phyloP scores from a whole-genome alignment of 495 filamentous ascomycete genomes.

The Penicillium parvum region DNA sequence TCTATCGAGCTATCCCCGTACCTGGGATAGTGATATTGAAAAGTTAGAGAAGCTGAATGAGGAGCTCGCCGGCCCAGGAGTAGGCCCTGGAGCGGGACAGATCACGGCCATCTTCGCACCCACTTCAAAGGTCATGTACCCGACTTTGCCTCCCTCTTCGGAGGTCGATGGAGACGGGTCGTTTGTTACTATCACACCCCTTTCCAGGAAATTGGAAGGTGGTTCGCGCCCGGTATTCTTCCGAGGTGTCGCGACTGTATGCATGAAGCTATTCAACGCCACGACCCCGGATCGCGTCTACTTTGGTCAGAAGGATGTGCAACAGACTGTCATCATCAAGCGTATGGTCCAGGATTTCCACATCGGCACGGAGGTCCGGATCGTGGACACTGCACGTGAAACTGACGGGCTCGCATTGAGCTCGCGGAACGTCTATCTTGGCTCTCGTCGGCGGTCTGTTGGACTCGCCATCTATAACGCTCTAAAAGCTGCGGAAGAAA shows the following conservation, averaged over 20 bases:
- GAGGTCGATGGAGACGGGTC: constrained; percentile 72
- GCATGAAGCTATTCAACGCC: constrained; percentile 96
- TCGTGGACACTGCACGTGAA: constrained; percentile 74
- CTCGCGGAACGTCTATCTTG: constrained; percentile 90
- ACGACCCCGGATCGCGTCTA: constrained; percentile 83
- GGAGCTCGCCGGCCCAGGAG: constrained; percentile 57
- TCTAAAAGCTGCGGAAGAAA: constrained; percentile 63
- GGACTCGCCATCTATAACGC: constrained; percentile 67
- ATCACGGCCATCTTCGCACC: constrained; percentile 84
- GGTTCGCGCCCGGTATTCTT: constrained; percentile 90
- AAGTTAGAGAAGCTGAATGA: constrained; percentile 63
- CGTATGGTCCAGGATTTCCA: constrained; percentile 86
- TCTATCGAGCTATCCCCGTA: constrained; percentile 82
- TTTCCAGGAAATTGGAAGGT: constrained; percentile 77
- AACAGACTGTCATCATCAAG: constrained; percentile 88
- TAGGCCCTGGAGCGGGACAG: constrained; percentile 53
- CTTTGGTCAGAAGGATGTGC: constrained; percentile 97
- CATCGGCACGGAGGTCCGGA: constrained; percentile 67
- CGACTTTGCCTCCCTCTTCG: constrained; percentile 74
- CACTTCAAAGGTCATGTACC: constrained; percentile 81
- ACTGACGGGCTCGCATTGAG: constrained; percentile 87
- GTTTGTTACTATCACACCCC: constrained; percentile 89
- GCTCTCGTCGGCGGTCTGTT: constrained; percentile 61
- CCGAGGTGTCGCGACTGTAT: constrained; percentile 90
- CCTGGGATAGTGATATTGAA: constrained; percentile 70